phyloP scores from a whole-genome alignment of 2,329 filamentous ascomycete species.

The Paracorniculantispora psalliotae region DNA sequence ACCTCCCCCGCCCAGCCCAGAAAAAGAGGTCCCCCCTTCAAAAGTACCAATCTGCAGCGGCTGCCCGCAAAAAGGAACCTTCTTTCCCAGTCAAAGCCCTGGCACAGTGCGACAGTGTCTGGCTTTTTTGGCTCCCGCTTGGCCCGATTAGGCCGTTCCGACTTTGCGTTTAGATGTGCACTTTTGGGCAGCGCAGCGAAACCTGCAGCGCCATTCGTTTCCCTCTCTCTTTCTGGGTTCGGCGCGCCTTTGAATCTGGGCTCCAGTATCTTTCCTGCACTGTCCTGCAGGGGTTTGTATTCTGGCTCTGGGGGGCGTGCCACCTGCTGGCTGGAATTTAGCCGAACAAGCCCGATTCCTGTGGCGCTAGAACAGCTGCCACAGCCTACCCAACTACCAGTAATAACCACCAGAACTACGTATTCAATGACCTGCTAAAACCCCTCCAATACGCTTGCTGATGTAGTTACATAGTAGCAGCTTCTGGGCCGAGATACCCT shows the following conservation, averaged over 20 bases:
- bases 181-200: neutral
- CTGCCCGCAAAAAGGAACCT: slow-evolving; percentile 8
- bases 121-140: neutral
- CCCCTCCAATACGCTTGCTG: neutral
- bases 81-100: neutral
- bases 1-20: neutral
- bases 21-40: slow-evolving; percentile 6
- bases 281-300: neutral
- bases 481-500: neutral
- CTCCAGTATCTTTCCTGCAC: neutral
- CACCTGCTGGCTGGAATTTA: neutral
- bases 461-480: neutral
- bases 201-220: neutral
- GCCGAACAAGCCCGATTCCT: slow-evolving; percentile 2
- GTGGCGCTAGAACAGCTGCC: neutral
- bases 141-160: slow-evolving; percentile 5
- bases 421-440: no score
- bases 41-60: slow-evolving; percentile 15
- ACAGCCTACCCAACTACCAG: neutral
- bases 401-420: no score
- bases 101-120: neutral
- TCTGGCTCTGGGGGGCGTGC: neutral
- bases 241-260: no score
- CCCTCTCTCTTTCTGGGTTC: neutral
- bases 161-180: neutral